Base-by-base conservation (phyloP, 805 yeast genomes). In the Saccharomycopsis sp. region DNA sequence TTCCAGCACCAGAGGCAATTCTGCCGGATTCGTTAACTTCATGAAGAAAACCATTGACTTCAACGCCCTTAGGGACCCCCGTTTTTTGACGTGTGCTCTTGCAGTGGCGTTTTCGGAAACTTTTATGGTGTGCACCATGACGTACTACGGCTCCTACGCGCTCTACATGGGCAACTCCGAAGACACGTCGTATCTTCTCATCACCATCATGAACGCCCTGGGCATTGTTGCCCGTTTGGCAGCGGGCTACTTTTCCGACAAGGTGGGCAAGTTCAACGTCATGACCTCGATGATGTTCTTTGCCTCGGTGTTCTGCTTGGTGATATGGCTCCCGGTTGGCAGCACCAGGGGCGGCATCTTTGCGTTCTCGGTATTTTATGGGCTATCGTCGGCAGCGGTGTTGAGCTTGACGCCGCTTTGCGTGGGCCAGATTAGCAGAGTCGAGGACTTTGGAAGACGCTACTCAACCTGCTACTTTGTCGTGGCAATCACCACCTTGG, bases 321-420 rank as follows among this genome's bases (percentile, higher is more conserved):
- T 55, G 1, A 46, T 68, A 15, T 71, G 75, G 75, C 56, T 60
- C 27, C 72, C 66, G 21, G 65, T 56, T 49, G 75, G 65, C 22
- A 52, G 51, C 44, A 58, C 47, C 39, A 46, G 51, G 9, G 59
- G 50, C 13, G 69, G 55, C 5, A 53, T 60, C 34, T 69, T 63
- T 55, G 68, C 66, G 1, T 75, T 72, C 43, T 57, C 74, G 2
- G 62, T 59, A 1, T 50, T 70, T 4, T 75, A 68, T 53, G 84
- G 84, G 0, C 68, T 77, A 42, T 60, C 69, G 37, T 65, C 77
- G 3, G 75, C 80, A 4, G 68, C 80, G 0, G 71, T 75, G 4
- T 60, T 76, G 36, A 67, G 80, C 4, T 52, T 76, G 38, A 68
- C 75, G n/a, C 81, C 83, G 2, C 75, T 72, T 3, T 72, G 80